phyloP scores from a whole-genome alignment of 352 stramenopile species.

The Globisporangium acanthophoron region DNA sequence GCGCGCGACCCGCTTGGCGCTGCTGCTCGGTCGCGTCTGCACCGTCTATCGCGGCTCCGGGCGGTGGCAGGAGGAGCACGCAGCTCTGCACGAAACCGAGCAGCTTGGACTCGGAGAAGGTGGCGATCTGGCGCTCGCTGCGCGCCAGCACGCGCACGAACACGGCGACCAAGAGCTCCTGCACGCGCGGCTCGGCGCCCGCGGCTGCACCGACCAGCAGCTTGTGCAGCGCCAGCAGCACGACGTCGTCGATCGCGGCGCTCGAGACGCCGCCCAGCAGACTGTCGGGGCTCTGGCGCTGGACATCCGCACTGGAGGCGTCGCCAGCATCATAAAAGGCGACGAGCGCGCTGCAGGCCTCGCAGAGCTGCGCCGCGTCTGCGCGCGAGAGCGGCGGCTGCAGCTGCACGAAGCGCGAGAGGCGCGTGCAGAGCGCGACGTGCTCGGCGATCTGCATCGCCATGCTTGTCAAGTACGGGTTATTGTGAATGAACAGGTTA shows the following conservation, averaged over 20 bases:
- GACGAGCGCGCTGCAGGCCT: slow-evolving; percentile 23
- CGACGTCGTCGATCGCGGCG: slow-evolving; percentile 54
- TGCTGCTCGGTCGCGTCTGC: background rate
- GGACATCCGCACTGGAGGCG: background rate
- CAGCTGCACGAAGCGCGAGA: slow-evolving; percentile 55
- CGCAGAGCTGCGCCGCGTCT: slow-evolving; percentile 14
- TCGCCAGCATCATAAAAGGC: slow-evolving; percentile 15
- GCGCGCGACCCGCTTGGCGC: background rate
- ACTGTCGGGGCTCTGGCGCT: background rate
- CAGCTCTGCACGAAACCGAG: slow-evolving; percentile 47
- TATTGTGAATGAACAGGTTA: too few relatives aligned
- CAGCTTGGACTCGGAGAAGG: slow-evolving; percentile 17
- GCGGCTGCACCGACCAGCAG: slow-evolving; percentile 35
- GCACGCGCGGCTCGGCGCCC: slow-evolving; percentile 10
- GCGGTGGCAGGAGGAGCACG: slow-evolving; percentile 50
- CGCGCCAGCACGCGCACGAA: slow-evolving; percentile 27
- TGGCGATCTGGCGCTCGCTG: slow-evolving; percentile 22
- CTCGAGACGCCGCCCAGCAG: slow-evolving; percentile 11
- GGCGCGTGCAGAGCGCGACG: slow-evolving; percentile 55
- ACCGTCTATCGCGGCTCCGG: slow-evolving; percentile 14
- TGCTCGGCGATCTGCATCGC: slow-evolving; percentile 28
- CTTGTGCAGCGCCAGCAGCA: slow-evolving; percentile 59
- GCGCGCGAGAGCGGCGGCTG: slow-evolving; percentile 13
- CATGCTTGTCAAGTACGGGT: background rate
- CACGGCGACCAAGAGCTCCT: slow-evolving; percentile 28